Base-by-base conservation (phyloP, 1,139 yeast genomes). In the Pneumocystis carinii region DNA sequence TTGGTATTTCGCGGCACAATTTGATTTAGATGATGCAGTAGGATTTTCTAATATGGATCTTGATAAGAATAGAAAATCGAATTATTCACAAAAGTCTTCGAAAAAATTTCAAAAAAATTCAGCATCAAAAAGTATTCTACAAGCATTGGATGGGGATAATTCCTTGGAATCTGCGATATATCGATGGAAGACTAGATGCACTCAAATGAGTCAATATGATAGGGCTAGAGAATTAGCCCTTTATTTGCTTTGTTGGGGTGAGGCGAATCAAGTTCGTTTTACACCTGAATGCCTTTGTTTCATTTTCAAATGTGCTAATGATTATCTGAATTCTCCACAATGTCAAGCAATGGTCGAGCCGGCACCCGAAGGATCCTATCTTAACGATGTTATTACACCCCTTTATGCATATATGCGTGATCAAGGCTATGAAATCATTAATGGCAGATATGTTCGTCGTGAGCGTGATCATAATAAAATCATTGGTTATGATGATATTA, bases 401-500 rank as follows among this genome's bases (percentile, higher is more conserved):
- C 73, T 94, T 64, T 92, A 94, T 78, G 82, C 86, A 72, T 92
- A 83, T 79, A 81, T 92, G 69, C 87, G 97, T 78, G 84, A 94
- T 69, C 97, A 92, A 77, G 97, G 92, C 66, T 92, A 90, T 73
- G 97, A 92, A 77, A 84, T 92, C 70, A 81, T 85, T 70, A 96
- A 90, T 70, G 97, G 97, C 67, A 87, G 94, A 77, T 94, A 86
- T 72, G 94, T 92, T 70, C 94, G 94, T 78, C 90, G 99, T 75
- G 98, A 92, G 80, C 87, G 82, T 72, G 98, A 92, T 76, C 98
- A 94, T 78, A 87, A 90, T 79, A 82, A 87, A 73, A 83, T 92
- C 69, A 85, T 92, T 73, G 98, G 98, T 75, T 92, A 92, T 75
- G 99, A 92, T 79, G 98, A 94, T 79, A 95, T 92, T 67, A 92